These are phyloP conservation scores for Rhododendron vialii DNA, from an alignment of 148 eudicot species.

Conservation along the genomic window DNA sequence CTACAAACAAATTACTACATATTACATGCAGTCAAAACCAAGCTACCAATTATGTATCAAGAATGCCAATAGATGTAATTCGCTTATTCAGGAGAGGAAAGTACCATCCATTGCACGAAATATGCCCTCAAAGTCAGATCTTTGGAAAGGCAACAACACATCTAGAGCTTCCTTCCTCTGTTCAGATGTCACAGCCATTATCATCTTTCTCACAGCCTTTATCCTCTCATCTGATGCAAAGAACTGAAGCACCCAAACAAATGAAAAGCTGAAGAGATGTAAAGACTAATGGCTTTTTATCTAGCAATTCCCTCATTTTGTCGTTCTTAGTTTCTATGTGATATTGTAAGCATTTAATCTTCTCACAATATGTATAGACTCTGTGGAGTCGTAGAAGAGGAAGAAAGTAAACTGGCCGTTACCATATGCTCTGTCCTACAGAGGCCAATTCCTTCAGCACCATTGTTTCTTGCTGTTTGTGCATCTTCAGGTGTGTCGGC, in stretches of 20 bases:
- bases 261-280: neutral
- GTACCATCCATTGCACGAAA: constrained; percentile 98
- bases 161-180: constrained; percentile 78
- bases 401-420: neutral
- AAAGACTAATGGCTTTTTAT: neutral
- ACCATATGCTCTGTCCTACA: constrained; percentile 99
- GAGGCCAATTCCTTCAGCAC: constrained; percentile 97
- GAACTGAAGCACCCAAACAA: constrained; percentile 45
- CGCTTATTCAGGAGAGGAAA: neutral
- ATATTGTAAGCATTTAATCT: neutral
- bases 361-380: neutral
- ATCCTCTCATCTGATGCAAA: constrained; percentile 96
- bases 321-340: neutral
- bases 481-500: constrained; percentile 93
- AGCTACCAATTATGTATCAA: neutral
- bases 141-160: constrained; percentile 80
- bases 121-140: constrained; percentile 93
- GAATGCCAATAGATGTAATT: neutral
- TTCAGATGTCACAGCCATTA: constrained; percentile 79
- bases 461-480: constrained; percentile 78
- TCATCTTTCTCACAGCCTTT: constrained; percentile 91
- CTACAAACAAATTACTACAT: neutral
- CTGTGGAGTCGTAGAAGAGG: neutral
- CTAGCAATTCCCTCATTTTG: neutral
- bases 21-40: neutral